Evolutionary conservation across 1,139 yeast species (phyloP), one percentile per base, ranked within the genome.

Genomic region (Insectozyma bohioensis): DNA sequence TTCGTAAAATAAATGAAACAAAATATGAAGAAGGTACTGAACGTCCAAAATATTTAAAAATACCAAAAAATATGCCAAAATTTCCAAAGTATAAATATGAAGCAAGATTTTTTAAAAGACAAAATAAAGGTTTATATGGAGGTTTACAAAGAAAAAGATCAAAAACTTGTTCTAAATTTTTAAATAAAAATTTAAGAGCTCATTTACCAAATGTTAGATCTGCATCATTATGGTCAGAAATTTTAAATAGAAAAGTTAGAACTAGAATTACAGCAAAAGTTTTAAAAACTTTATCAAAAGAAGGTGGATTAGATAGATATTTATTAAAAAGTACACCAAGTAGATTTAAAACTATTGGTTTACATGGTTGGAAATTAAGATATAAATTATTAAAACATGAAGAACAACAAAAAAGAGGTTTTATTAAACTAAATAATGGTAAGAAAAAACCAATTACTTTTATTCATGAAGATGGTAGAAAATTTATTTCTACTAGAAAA

Each of bases 241-340:
- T 85, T 1, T 71, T 92, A 48, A 65, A 78, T 42, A 71, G 69
- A 45, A 54, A 64, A 30, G 63, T 80, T 30, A 67, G 67, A 33
- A 61, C 86, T 34, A 78, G 72, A 41, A 79, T 87, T 20, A 80
- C 90, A n/a, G 75, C 97, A 12, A 76, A 81, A 41, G 97, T 88
- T 4, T 68, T 92, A 52, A 78, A 82, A 50, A 88, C 97, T 1
- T 82, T 92, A 42, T 81, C 85, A 37, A 85, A 80, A 49, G 97
- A 90, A 59, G 97, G 97, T 42, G 98, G 98, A 10, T 69, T 92
- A 42, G 98, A 92, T 54, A 79, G 80, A 47, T 92, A 92, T 55
- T 61, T 92, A 42, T 74, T 80, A 36, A 92, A 92, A 62, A 95
- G 87, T 41, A 86, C 84, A 47, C 72, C 95, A 8, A 95, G 95